Evolutionary conservation across 495 filamentous ascomycete species (phyloP).

Genomic region (Trichoderma parareesei): DNA sequence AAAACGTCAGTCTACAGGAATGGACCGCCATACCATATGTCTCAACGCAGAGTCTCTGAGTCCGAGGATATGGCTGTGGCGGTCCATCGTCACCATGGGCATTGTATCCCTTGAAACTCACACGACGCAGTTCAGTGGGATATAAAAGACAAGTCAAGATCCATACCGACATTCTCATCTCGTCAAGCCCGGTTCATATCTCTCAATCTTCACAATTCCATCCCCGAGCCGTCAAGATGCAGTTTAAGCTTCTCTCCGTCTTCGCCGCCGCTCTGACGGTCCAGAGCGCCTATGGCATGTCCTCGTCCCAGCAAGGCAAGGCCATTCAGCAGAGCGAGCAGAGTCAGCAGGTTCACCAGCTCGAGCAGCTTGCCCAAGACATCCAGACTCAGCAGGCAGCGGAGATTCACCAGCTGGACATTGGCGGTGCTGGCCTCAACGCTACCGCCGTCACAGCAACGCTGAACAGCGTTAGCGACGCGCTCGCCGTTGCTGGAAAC

Average conservation of each 20-base stretch:
- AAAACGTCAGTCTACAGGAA: not conserved
- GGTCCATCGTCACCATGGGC: not conserved
- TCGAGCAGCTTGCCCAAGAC: not conserved
- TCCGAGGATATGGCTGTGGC: not conserved
- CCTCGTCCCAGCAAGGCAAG: not conserved
- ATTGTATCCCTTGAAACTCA: not conserved
- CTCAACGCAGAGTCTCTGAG: not conserved
- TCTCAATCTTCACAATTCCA: not conserved
- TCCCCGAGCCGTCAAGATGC: not conserved
- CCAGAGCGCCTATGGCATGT: not conserved
- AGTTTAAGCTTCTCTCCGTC: slow-evolving; percentile 2
- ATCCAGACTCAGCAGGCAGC: not conserved
- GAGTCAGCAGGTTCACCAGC: not conserved
- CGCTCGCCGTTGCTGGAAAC: not conserved
- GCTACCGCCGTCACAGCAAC: not conserved
- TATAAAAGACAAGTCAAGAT: not conserved
- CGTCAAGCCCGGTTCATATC: not conserved
- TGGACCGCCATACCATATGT: not conserved
- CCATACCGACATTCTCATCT: not conserved
- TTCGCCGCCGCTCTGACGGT: slow-evolving; percentile 3
- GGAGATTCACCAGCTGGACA: not conserved
- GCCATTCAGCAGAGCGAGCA: not conserved
- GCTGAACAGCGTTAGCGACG: not conserved
- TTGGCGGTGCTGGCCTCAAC: not conserved
- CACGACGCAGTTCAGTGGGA: not conserved